Percentiles rank a stretch among this genome's conserved stretches.
phyloP scores from a whole-genome alignment of 306 rosid genomes.

The Vicia faba region DNA sequence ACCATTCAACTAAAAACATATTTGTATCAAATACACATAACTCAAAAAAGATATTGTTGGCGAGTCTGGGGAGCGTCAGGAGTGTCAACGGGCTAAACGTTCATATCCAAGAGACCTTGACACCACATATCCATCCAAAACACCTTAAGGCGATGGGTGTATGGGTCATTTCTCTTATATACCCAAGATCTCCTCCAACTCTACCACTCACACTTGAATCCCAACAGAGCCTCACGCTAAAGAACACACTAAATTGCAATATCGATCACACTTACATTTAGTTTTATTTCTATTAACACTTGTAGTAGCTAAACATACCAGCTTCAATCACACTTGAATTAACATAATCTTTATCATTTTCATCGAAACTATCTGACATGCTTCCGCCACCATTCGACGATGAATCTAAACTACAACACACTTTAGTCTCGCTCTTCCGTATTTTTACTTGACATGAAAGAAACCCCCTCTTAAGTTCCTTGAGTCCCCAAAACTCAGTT shows the following conservation, averaged over 20 bases:
- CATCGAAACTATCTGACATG: constrained; percentile 72
- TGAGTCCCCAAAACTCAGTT: constrained; percentile 71
- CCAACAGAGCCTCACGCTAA: too few relatives aligned
- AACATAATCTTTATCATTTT: constrained; percentile 87
- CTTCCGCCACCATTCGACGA: constrained; percentile 83
- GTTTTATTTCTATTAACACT: background rate
- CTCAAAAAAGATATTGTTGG: too few relatives aligned
- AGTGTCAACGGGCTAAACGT: too few relatives aligned
- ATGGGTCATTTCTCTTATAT: too few relatives aligned
- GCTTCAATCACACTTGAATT: constrained; percentile 89
- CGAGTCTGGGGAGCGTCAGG: too few relatives aligned
- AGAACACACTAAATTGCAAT: too few relatives aligned
- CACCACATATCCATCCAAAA: too few relatives aligned
- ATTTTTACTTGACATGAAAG: constrained; percentile 43
- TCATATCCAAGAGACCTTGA: too few relatives aligned
- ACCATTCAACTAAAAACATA: background rate
- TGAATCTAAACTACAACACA: constrained; percentile 69
- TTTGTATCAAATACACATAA: too few relatives aligned
- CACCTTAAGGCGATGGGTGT: too few relatives aligned
- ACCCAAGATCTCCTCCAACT: too few relatives aligned
- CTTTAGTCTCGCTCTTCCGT: constrained; percentile 52
- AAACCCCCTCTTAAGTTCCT: constrained; percentile 55
- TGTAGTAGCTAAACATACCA: constrained; percentile 58
- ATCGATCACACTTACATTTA: background rate
- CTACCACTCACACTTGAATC: too few relatives aligned